Evolutionary conservation across 352 stramenopile genomes (phyloP).

Genomic region (Globisporangium parvum): DNA sequence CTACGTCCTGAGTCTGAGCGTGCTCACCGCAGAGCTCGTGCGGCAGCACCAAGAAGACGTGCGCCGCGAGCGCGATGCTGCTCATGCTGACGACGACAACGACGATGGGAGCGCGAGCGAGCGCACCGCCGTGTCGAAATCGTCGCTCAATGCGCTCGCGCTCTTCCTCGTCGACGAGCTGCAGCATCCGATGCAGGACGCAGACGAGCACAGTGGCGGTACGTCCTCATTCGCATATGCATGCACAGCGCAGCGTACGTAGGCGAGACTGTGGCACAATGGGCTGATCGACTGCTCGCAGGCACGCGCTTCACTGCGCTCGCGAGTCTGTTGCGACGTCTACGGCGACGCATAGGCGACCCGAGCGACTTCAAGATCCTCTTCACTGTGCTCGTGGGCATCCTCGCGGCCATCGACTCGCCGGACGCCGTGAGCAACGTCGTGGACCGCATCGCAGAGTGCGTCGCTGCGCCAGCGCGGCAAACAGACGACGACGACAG

Average conservation of each 20-base stretch:
- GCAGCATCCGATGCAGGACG: constrained; percentile 25
- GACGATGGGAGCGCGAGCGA: not conserved
- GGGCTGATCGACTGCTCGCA: not conserved
- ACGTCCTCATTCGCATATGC: not conserved
- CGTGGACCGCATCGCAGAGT: constrained; percentile 61
- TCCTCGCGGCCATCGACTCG: constrained; percentile 50
- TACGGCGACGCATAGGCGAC: constrained; percentile 31
- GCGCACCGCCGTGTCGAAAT: constrained; percentile 17
- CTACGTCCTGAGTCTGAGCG: constrained; percentile 43
- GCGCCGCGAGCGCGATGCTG: constrained; percentile 1
- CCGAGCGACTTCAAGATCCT: constrained; percentile 36
- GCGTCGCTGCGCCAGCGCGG: constrained; percentile 27
- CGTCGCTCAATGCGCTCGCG: constrained; percentile 37
- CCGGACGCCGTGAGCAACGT: constrained; percentile 58
- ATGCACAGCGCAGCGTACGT: not conserved
- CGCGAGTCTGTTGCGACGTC: constrained; percentile 33
- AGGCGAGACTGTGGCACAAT: not conserved
- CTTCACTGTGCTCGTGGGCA: constrained; percentile 36
- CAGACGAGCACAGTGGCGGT: constrained; percentile 2
- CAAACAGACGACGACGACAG: constrained; percentile 13
- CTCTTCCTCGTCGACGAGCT: constrained; percentile 53
- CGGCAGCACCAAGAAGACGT: constrained; percentile 33
- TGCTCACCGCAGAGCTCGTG: constrained; percentile 45
- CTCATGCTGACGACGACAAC: not conserved
- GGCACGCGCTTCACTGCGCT: constrained; percentile 24